These are phyloP conservation scores for Tripterygium wilfordii DNA, from an alignment of 177 flowering plant species.

Conservation along the genomic window DNA sequence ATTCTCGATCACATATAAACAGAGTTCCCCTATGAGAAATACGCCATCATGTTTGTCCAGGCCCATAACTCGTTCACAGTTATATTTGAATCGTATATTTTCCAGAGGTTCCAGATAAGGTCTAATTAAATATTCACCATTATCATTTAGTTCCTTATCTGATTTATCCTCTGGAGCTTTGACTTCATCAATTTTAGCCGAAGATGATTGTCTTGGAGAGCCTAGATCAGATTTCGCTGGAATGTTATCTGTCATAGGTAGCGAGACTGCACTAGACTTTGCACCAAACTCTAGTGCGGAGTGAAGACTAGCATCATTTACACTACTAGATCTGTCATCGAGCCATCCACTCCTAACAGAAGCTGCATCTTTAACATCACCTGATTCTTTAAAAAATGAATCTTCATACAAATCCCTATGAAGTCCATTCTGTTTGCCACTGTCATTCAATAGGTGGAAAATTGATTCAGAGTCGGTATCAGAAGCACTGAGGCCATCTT, in stretches of 20 bases:
- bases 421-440: constrained; percentile 31
- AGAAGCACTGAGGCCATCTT: constrained; percentile 43
- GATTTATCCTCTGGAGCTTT: constrained; percentile 53
- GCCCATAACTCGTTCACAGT: constrained; percentile 95
- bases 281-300: constrained; percentile 80
- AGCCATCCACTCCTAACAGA: constrained; percentile 61
- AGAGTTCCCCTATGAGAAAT: constrained; percentile 89
- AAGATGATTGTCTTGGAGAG: constrained; percentile 75
- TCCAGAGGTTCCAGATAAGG: constrained; percentile 92
- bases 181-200: constrained; percentile 49
- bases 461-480: constrained; percentile 50
- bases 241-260: constrained; percentile 57
- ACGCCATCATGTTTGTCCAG: constrained; percentile 99
- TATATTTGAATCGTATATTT: constrained; percentile 79
- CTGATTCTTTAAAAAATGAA: constrained; percentile 46
- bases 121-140: constrained; percentile 93
- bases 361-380: constrained; percentile 46
- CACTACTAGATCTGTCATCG: constrained; percentile 79
- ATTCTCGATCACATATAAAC: constrained; percentile 87
- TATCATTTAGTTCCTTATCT: constrained; percentile 78
- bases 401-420: constrained; percentile 49
- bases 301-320: constrained; percentile 87
- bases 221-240: constrained; percentile 64
- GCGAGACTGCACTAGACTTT: constrained; percentile 65
- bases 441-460: constrained; percentile 49